Base-by-base conservation (phyloP, 176 grass and related monocot genomes). In the Aegilops longissima region DNA sequence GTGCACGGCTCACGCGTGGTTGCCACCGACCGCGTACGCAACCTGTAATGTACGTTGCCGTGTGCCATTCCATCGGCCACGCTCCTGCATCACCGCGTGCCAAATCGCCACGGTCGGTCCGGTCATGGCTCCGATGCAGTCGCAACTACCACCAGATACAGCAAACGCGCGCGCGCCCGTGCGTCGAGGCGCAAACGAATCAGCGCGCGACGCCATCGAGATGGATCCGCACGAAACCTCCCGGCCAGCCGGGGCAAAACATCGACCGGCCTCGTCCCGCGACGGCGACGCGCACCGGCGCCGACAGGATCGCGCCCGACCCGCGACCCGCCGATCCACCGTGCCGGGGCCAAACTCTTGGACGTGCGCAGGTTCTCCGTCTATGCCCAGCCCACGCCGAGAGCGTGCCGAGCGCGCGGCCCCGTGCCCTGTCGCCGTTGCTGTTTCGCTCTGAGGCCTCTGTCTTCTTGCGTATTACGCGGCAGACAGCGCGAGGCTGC, bases 241-340 rank as follows among this genome's bases (percentile, higher is more conserved):
- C 16, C 5, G 49, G 13, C 12, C 49, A 13, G 13, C 47, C 49
- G 49, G 49, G 49, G 49, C 49, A 6, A 6, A 51, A 16, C 14
- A 16, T 17, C 49, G 13, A 1, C 6, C 9, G 31, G 16, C 63
- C 44, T 49, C 16, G 35, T 35, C 33, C 35, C 59, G 59, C 70
- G 80, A 88, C 12, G 63, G 63, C 75, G 58, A 89, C 9, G 87
- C 14, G 64, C 36, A 63, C 36, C 36, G 68, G 78, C 16, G 62
- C 24, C 61, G 61, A 25, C 61, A 66, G 61, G 78, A 66, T 80
- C 58, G 35, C 59, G 61, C 59, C 21, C 14, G 14, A 5, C 77
- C 4, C 13, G 35, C 35, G 16, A 4, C 17, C 35, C n/a, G 1
- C 4, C 14, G 39, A 81, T 81, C 27, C 38, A 77, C 49, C 47